Base-by-base conservation (phyloP, 768 basidiomycete genomes). In the Polyporus arcularius region DNA sequence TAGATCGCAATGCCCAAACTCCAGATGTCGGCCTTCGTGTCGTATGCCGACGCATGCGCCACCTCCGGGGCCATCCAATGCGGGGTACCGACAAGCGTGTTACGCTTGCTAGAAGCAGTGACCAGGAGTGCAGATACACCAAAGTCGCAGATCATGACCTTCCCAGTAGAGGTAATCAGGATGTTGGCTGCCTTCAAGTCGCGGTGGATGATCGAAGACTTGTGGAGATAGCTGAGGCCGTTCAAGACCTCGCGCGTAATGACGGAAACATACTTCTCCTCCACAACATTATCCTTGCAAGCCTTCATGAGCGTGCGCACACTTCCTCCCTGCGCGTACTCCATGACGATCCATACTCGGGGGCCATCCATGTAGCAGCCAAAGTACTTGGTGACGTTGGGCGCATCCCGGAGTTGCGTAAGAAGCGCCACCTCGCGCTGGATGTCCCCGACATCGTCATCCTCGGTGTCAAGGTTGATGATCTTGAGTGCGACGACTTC, bases 11-110 rank as follows among this genome's bases (percentile, higher is more conserved):
- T 96, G 5, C 97, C 97, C 58, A 99, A 76, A 69, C 93, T 95
- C 97, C 97, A 98, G 45, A 99, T 94, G 70, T 99, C 97, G 3
- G 96, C 97, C 72, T 97, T 98, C 54, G 92, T 90, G 70, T 99
- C 96, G 74, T 99, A 98, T n/a, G 93, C 86, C 11, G 91, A 88
- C 10, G 83, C 82, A 65, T 94, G 91, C 15, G 96, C 92, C 3
- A 98, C 94, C 74, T 99, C 97, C 0, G 97, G 97, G 0, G 97
- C 97, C 97, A 99, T 99, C 96, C 96, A 98, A 72, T 97, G 94
- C 0, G 96, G 96, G 1, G 97, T 98, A 1, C 97, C 97, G 62
- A 96, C 94, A 69, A 98, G 85, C 0, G 97, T 99, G 54, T 96
- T 94, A 26, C 97, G 86, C 73, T 98, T 98, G 73, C 93, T 94